These are phyloP conservation scores for Leishmania aethiopica DNA, from an alignment of 208 protist genomes.

Conservation along the genomic window DNA sequence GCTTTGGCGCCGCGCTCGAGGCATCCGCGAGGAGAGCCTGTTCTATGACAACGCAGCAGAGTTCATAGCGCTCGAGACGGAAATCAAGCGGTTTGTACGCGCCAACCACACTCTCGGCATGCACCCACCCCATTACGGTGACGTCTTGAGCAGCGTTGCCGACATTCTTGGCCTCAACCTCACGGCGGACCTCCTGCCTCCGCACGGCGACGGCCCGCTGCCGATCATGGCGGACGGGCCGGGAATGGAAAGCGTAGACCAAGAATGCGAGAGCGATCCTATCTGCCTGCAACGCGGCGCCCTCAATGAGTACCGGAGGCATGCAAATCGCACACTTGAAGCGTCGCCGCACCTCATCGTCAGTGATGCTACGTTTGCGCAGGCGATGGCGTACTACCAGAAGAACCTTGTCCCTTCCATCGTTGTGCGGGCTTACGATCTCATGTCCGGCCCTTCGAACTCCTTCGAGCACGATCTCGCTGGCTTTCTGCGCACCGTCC, in stretches of 20 bases:
- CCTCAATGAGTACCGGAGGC: conserved; percentile 19
- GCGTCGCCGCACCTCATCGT: conserved; percentile 45
- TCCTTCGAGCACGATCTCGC: conserved; percentile 17
- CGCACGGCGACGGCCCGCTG: not conserved
- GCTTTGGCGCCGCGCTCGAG: conserved; percentile 15
- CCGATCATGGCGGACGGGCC: conserved; percentile 7
- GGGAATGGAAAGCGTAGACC: not conserved
- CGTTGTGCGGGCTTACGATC: conserved; percentile 40
- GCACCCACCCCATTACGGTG: conserved; percentile 27
- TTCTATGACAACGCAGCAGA: conserved; percentile 26
- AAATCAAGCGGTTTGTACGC: conserved; percentile 33
- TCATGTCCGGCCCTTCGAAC: conserved; percentile 2
- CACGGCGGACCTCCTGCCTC: not conserved
- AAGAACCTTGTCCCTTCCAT: conserved; percentile 22
- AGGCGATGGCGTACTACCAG: conserved; percentile 32
- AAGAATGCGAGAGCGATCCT: conserved; percentile 1
- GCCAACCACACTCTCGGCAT: conserved; percentile 34
- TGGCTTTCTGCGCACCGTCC: conserved; percentile 27
- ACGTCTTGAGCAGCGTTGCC: conserved; percentile 18
- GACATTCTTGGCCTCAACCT: conserved; percentile 20
- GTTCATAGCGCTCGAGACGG: conserved; percentile 30
- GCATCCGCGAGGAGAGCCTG: conserved; percentile 7
- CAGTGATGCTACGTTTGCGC: conserved; percentile 15
- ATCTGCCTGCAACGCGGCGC: conserved; percentile 12
- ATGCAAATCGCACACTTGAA: conserved; percentile 35